These are phyloP conservation scores for Glomus cerebriforme DNA, from an alignment of 192 early-diverging fungal genomes.

Conservation along the genomic window DNA sequence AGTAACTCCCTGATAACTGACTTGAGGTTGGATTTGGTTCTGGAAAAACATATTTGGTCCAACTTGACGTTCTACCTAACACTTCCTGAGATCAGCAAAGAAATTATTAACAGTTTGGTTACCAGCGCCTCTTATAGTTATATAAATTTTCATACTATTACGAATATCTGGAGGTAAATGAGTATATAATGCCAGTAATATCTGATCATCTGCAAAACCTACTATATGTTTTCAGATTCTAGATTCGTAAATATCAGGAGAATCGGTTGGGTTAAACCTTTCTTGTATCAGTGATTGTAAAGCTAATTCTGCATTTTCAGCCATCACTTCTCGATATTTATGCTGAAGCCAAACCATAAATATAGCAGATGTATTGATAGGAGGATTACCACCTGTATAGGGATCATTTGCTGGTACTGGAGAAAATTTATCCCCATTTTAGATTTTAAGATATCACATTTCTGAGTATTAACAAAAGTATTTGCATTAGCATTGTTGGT, in stretches of 20 bases:
- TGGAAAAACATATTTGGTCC: background rate
- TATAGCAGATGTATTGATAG: slow-evolving; percentile 3
- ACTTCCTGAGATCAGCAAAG: background rate
- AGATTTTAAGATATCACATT: slow-evolving; percentile 6
- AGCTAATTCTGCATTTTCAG: no score
- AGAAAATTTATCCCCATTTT: background rate
- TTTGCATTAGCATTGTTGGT: background rate
- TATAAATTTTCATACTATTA: background rate
- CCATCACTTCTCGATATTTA: slow-evolving; percentile 7
- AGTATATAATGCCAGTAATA: no score
- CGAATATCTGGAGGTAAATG: no score
- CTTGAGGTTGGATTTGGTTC: background rate
- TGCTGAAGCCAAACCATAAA: background rate
- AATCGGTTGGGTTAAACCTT: no score
- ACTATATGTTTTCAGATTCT: background rate
- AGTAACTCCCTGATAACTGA: background rate
- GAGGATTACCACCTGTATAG: background rate
- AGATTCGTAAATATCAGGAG: no score
- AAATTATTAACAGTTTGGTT: background rate
- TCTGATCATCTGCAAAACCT: background rate
- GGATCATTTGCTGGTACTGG: slow-evolving; percentile 4
- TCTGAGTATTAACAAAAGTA: background rate
- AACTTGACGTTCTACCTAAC: background rate
- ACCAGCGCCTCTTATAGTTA: no score
- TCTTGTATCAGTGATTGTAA: no score